Evolutionary conservation across 345 rosid genomes (phyloP), one percentile per base, ranked within the genome.

Genomic region (Lagerstroemia speciosa): DNA sequence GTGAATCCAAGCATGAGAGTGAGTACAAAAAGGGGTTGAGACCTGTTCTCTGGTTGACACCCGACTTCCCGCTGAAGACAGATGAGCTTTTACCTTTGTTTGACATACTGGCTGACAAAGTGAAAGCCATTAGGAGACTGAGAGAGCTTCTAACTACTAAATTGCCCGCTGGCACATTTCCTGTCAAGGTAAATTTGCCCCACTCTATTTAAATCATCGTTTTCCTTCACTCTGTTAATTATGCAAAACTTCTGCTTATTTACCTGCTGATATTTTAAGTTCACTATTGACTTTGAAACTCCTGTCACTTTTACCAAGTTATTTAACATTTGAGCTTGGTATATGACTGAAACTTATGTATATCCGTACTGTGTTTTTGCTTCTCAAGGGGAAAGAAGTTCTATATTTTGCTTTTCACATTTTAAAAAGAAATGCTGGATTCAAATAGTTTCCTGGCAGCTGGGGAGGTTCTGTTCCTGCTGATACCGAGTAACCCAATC

Each of bases 101-200:
- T 31, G 99, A 94, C 79, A 94, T 94, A 79, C 84, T 94, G 72
- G 99, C 98, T 58, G 86, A 94, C 81, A 94, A 94, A 75, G 99
- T 94, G 67, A 94, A 94, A 84, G 98, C 99, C 57, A 67, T 92
- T 74, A 83, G 96, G 87, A 88, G 99, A 76, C 88, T 94, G 34
- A 91, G 99, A 76, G 99, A 94, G 82, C 98, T 94, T 73, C 84
- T 94, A 84, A 92, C 99, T 57, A 91, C 98, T 61, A 92, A 94
- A 78, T 87, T 94, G 61, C 99, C 98, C 31, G 5, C 46, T 34
- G 99, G 98, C 73, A 94, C 98, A 72, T 94, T 94, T 82, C 99
- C 99, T 74, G 96, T 92, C 77, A 92, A 94, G 96, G 99, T 94
- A 83, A 65, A 64, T 41, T 41, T 14, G n/a, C n/a, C n/a, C n/a